phyloP scores from a whole-genome alignment of 1,284 basidiomycete species.

The Ceratobasidium sp. region DNA sequence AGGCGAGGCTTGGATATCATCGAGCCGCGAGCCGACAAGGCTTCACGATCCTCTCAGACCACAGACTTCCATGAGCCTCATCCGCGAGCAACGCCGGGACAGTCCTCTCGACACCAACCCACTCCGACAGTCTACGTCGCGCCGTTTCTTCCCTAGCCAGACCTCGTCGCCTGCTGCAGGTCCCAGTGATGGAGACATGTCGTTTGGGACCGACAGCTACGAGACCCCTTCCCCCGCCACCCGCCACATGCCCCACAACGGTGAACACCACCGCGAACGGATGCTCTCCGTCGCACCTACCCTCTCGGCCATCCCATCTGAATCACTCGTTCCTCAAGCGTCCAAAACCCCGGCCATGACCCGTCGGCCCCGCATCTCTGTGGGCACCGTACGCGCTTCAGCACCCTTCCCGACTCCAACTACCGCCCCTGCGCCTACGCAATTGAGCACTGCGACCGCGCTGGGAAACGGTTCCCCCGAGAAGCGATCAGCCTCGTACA shows the following conservation, averaged over 20 bases:
- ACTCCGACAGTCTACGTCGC: conserved; percentile 8
- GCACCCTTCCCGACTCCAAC: conserved; percentile 21
- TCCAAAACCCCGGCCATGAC: conserved; percentile 9
- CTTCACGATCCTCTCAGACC: conserved; percentile 23
- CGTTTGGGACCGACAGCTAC: conserved; percentile 29
- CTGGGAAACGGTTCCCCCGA: conserved; percentile 28
- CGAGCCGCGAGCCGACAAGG: conserved; percentile 24
- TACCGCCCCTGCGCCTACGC: conserved; percentile 21
- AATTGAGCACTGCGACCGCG: conserved; percentile 23
- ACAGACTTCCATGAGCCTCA: conserved; percentile 36
- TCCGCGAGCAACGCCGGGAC: conserved; percentile 19
- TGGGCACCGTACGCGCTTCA: conserved; percentile 18
- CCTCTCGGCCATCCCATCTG: conserved; percentile 23
- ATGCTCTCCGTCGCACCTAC: conserved; percentile 33
- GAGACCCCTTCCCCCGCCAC: conserved; percentile 17
- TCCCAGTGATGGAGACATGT: conserved; percentile 16
- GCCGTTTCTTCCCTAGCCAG: conserved; percentile 22
- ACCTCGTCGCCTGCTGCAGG: background rate
- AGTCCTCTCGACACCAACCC: conserved; percentile 13
- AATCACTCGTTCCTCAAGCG: conserved; percentile 21
- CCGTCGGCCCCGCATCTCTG: conserved; percentile 29
- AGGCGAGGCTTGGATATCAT: conserved; percentile 16
- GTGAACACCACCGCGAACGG: conserved; percentile 27
- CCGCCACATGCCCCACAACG: conserved; percentile 3
- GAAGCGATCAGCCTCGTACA: conserved; percentile 35